phyloP scores from a whole-genome alignment of 108 stramenopile species.

The Nitzschia inconspicua region DNA sequence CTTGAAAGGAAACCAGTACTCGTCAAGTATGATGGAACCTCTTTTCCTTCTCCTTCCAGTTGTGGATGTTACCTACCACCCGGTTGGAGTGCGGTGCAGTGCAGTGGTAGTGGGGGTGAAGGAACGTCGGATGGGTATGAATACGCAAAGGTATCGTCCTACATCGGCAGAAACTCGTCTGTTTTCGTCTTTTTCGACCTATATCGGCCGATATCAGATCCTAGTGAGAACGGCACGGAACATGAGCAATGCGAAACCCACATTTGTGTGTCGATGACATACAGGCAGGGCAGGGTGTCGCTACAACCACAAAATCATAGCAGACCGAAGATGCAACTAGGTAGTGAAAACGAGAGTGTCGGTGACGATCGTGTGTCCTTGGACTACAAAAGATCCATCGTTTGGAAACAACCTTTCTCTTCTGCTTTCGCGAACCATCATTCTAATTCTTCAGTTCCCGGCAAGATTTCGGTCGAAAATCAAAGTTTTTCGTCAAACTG shows the following conservation, averaged over 20 bases:
- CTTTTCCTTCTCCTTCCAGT: conserved; percentile 3
- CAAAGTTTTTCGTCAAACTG: conserved; percentile 45
- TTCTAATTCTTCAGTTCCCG: conserved; percentile 1
- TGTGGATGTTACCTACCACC: conserved; percentile 49
- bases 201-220: conserved; percentile 46
- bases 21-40: conserved; percentile 8
- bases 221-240: conserved; percentile 1
- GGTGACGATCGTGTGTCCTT: conserved; percentile 51
- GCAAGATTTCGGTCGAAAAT: conserved; percentile 55
- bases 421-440: conserved; percentile 33
- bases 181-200: conserved; percentile 58
- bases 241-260: conserved; percentile 1
- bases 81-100: conserved; percentile 70
- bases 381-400: conserved; percentile 37
- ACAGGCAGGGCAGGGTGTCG: conserved; percentile 38
- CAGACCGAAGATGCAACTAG: conserved; percentile 13
- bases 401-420: conserved; percentile 62
- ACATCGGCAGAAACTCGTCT: conserved; percentile 39
- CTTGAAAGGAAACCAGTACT: conserved; percentile 36
- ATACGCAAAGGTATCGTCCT: conserved; percentile 12
- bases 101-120: conserved; percentile 17
- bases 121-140: neutral
- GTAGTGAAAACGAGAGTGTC: conserved; percentile 5
- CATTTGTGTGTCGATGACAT: conserved; percentile 31
- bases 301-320: conserved; percentile 28